Conservation (phyloP, 495 filamentous ascomycete genomes). For the Xylaria acuta region DNA sequence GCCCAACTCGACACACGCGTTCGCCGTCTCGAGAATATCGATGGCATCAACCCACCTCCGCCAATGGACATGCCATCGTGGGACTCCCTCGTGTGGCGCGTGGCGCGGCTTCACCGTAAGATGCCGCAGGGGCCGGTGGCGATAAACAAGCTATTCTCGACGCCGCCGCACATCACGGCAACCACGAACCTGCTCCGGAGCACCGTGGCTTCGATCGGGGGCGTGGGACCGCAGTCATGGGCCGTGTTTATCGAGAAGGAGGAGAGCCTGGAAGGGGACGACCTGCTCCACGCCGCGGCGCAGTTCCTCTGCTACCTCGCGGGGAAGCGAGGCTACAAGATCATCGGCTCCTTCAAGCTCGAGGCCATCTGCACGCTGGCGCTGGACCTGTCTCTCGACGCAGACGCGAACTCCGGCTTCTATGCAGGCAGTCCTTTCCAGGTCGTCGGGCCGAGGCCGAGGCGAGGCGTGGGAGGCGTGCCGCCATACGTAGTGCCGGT, state of each 20-base stretch:
- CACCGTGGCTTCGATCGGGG: conserved; percentile 24
- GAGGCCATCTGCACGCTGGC: conserved; percentile 25
- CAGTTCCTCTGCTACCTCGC: conserved; percentile 34
- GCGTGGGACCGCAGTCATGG: conserved; percentile 14
- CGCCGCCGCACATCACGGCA: conserved; percentile 9
- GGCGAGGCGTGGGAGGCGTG: neutral
- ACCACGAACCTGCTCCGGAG: conserved; percentile 24
- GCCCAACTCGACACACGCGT: conserved; percentile 32
- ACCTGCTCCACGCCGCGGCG: conserved; percentile 19
- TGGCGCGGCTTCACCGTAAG: conserved; percentile 31
- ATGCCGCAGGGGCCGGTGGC: neutral
- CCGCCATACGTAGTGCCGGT: neutral
- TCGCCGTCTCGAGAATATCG: conserved; percentile 28
- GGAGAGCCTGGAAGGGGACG: conserved; percentile 24
- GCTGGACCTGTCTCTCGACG: conserved; percentile 33
- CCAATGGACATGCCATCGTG: conserved; percentile 32
- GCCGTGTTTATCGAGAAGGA: conserved; percentile 1
- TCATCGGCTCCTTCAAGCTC: conserved; percentile 26
- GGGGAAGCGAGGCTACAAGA: conserved; percentile 27
- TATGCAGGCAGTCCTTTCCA: neutral
- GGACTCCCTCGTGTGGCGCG: conserved; percentile 38
- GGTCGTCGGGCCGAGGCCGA: neutral
- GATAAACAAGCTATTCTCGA: neutral
- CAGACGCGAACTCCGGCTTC: conserved; percentile 10
- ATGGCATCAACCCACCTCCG: conserved; percentile 30